These are phyloP conservation scores for Ambrosia trifida DNA, from an alignment of 129 eudicot species.

Conservation along the genomic window DNA sequence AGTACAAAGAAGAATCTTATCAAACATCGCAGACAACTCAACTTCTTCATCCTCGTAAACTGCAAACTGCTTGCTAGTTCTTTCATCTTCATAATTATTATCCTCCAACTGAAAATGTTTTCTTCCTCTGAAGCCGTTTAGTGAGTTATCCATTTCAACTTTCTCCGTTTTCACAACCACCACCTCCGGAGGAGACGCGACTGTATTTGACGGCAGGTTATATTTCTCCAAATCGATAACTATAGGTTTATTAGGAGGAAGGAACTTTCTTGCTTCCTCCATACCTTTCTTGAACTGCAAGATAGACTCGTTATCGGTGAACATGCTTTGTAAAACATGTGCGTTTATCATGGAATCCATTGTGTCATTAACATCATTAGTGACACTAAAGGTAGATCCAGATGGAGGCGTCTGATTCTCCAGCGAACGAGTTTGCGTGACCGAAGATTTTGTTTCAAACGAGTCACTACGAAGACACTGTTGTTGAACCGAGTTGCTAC, in stretches of 20 bases:
- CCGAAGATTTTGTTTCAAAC: constrained; percentile 32
- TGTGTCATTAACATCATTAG: constrained; percentile 31
- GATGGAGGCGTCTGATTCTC: constrained; percentile 27
- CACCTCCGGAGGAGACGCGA: constrained; percentile 19
- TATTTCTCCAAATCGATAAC: constrained; percentile 64
- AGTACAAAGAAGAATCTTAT: constrained; percentile 57
- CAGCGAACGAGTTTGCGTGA: constrained; percentile 29
- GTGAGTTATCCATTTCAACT: constrained; percentile 42
- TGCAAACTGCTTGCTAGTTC: constrained; percentile 72
- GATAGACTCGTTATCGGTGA: constrained; percentile 56
- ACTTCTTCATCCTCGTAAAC: constrained; percentile 49
- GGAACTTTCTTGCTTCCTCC: constrained; percentile 88
- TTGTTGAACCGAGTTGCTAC: constrained; percentile 33
- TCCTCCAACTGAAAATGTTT: constrained; percentile 63
- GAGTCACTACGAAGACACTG: constrained; percentile 51
- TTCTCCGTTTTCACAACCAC: constrained; percentile 47
- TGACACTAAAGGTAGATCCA: constrained; percentile 32
- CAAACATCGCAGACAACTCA: constrained; percentile 69
- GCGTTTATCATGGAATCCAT: constrained; percentile 32
- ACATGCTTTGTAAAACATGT: constrained; percentile 36
- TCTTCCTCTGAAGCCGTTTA: constrained; percentile 44
- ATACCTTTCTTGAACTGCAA: constrained; percentile 63
- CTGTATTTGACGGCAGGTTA: constrained; percentile 46
- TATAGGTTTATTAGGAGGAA: constrained; percentile 54
- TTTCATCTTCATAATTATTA: constrained; percentile 52